These are phyloP conservation scores for Clarireedia paspali DNA, from an alignment of 2,329 filamentous ascomycete species.

Conservation along the genomic window DNA sequence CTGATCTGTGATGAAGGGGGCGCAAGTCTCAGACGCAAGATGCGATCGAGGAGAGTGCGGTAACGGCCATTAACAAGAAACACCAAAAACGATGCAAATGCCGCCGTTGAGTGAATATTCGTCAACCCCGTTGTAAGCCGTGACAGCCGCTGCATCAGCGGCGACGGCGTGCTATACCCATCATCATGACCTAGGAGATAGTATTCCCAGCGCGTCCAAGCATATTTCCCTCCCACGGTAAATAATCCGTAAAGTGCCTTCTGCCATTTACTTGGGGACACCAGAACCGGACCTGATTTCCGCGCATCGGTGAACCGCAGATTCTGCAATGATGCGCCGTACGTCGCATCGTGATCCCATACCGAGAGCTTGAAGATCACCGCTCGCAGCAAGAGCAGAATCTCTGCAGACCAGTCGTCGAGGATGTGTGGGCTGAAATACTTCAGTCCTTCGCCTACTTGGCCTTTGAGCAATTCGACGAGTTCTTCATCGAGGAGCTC, in stretches of 20 bases:
- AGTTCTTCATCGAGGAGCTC: conserved; percentile 93
- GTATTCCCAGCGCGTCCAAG: conserved; percentile 86
- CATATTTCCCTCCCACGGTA: conserved; percentile 81
- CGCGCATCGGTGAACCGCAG: conserved; percentile 84
- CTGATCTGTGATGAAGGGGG: conserved; percentile 79
- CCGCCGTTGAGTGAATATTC: conserved; percentile 71
- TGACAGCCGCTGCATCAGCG: conserved; percentile 49
- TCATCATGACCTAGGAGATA: conserved; percentile 73
- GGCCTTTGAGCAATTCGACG: conserved; percentile 72
- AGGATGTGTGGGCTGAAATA: conserved; percentile 73
- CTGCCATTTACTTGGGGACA: conserved; percentile 70
- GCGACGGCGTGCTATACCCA: conserved; percentile 57
- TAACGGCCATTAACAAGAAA: conserved; percentile 90
- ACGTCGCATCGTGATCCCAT: conserved; percentile 94
- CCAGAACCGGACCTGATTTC: conserved; percentile 50
- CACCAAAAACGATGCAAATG: conserved; percentile 78
- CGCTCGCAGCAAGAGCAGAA: conserved; percentile 67
- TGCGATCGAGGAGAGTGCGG: conserved; percentile 78
- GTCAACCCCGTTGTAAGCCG: conserved; percentile 61
- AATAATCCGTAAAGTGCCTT: conserved; percentile 77
- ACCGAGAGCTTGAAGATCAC: conserved; percentile 90
- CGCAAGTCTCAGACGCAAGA: conserved; percentile 76
- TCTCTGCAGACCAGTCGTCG: conserved; percentile 84
- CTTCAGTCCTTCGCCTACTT: conserved; percentile 81
- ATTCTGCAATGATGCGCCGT: conserved; percentile 88